A percentile compares a stretch with the other conserved stretches of the same genome.
Evolutionary conservation across 768 basidiomycete species (phyloP).

Genomic region (Leccinum boreale): DNA sequence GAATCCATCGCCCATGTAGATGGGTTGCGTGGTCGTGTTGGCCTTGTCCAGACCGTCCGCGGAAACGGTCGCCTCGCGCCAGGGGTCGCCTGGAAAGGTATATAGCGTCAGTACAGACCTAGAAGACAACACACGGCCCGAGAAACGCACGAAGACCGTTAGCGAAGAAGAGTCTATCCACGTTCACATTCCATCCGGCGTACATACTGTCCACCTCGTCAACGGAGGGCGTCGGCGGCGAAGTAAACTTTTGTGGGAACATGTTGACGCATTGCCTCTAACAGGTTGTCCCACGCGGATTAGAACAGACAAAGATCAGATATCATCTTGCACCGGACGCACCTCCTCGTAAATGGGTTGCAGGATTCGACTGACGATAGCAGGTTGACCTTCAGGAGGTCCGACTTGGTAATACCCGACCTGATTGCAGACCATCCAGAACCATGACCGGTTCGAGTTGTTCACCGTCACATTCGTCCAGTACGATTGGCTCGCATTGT

Average conservation of each 20-base stretch:
- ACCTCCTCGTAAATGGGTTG: background rate
- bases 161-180: background rate
- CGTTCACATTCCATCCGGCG: background rate
- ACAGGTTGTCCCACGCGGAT: background rate
- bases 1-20: background rate
- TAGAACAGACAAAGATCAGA: background rate
- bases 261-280: background rate
- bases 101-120: background rate
- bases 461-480: slow-evolving; percentile 58
- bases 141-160: background rate
- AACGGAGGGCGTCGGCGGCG: background rate
- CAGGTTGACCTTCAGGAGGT: slow-evolving; percentile 27
- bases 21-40: background rate
- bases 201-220: background rate
- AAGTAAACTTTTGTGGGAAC: background rate
- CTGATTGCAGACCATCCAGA: slow-evolving; percentile 74
- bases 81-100: slow-evolving; percentile 58
- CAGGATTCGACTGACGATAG: background rate
- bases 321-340: background rate
- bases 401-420: slow-evolving; percentile 51
- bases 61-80: slow-evolving; percentile 68
- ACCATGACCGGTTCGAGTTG: slow-evolving; percentile 60
- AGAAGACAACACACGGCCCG: background rate
- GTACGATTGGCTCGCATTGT: slow-evolving; percentile 36
- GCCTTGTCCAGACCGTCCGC: slow-evolving; percentile 43